These are phyloP conservation scores for Xanthoconium stramineum DNA, from an alignment of 768 basidiomycete genomes.

Conservation along the genomic window DNA sequence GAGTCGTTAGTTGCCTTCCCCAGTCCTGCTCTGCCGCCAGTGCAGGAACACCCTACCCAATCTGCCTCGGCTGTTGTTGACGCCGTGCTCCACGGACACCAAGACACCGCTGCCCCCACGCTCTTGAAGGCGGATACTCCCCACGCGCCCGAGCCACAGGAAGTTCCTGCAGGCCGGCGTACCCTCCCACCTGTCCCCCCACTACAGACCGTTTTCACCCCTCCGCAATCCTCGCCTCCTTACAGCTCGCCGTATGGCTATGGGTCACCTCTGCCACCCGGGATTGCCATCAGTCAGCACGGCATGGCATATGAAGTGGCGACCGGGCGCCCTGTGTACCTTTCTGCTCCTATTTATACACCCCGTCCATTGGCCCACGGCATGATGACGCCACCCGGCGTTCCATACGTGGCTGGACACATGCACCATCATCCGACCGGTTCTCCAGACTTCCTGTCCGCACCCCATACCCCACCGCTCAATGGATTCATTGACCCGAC, in stretches of 20 bases:
- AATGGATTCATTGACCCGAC: conserved; percentile 64
- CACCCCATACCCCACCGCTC: conserved; percentile 58
- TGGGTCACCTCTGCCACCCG: conserved; percentile 56
- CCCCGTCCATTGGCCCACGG: conserved; percentile 63
- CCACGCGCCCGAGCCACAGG: conserved; percentile 18
- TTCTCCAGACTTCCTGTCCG: conserved; percentile 62
- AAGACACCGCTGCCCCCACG: conserved; percentile 24
- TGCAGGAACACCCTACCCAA: conserved; percentile 11
- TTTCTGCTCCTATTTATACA: conserved; percentile 64
- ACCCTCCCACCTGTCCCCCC: conserved; percentile 39
- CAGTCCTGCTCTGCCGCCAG: conserved; percentile 5
- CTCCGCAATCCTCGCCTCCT: conserved; percentile 47
- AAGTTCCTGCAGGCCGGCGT: conserved; percentile 21
- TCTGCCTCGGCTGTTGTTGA: conserved; percentile 12
- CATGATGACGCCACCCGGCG: conserved; percentile 46
- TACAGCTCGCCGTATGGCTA: conserved; percentile 70
- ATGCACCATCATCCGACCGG: conserved; percentile 58
- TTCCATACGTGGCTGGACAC: conserved; percentile 57
- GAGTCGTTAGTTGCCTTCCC: conserved; percentile 8
- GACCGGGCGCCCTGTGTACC: conserved; percentile 76
- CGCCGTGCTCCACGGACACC: conserved; percentile 25
- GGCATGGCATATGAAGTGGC: conserved; percentile 81
- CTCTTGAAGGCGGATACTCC: conserved; percentile 31
- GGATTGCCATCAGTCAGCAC: conserved; percentile 68
- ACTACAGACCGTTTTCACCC: conserved; percentile 42